Evolutionary conservation across 1,139 yeast genomes (phyloP).

Genomic region (Diutina rugosa): DNA sequence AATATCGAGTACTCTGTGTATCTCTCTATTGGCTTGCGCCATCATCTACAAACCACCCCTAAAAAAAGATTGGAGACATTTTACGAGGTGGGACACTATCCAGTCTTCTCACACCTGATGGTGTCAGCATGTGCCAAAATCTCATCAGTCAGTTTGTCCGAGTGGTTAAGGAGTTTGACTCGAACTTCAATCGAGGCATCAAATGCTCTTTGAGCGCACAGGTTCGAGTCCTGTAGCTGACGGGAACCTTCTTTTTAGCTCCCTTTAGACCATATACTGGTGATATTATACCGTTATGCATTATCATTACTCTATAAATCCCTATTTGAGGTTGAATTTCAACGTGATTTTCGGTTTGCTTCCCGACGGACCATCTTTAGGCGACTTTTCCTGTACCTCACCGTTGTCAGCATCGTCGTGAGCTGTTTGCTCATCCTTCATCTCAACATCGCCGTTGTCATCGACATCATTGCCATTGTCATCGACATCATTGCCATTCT

Average conservation of each 20-base stretch:
- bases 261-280: background rate
- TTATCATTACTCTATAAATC: slow-evolving; percentile 1
- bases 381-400: background rate
- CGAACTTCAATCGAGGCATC: background rate
- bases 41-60: no score
- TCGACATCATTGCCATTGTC: slow-evolving; percentile 8
- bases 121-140: background rate
- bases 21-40: no score
- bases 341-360: slow-evolving; percentile 12
- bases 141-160: slow-evolving; percentile 1
- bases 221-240: slow-evolving; percentile 2
- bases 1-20: no score
- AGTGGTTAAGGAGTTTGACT: slow-evolving; percentile 2
- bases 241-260: background rate
- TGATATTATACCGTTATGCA: background rate
- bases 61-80: no score
- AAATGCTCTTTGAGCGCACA: slow-evolving; percentile 2
- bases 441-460: slow-evolving; percentile 1
- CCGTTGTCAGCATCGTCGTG: background rate
- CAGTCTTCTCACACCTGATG: no score
- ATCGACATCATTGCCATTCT: slow-evolving; percentile 9
- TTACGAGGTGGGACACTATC: no score
- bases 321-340: slow-evolving; percentile 12
- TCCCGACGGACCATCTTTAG: background rate
- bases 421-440: slow-evolving; percentile 2